Evolutionary conservation across 371 early-diverging fungal genomes (phyloP), one percentile per base, ranked within the genome.

Genomic region (Enteropsectra breve): DNA sequence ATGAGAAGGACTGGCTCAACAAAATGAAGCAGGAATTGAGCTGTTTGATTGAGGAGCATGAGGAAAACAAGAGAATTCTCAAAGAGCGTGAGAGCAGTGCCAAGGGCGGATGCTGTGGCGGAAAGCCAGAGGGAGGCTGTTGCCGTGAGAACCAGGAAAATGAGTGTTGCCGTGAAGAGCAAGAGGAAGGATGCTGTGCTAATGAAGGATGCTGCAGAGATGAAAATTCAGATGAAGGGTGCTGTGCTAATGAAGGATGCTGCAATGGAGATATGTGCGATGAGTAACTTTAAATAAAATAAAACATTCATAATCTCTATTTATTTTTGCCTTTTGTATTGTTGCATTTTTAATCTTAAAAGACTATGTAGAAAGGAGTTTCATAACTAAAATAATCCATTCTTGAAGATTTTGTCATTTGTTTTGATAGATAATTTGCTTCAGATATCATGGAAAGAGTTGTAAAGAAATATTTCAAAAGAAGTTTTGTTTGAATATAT

Each of bases 131-230:
- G 40, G 40, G n/a, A 38, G 8, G 11, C n/a, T 38, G 11, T n/a
- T 8, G n/a, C n/a, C 40, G n/a, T n/a, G 40, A 38, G 8, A 38
- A 8, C 8, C 40, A 38, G n/a, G 40, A 38, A 11, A n/a, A 8
- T n/a, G 8, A n/a, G 11, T 38, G 40, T 38, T 8, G 40, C 40
- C 8, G 40, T 38, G 11, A 38, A n/a, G 40, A 38, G n/a, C 11
- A n/a, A 38, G 52, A 52, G 52, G 52, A 24, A 15, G 24, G 24
- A 24, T 11, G 24, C 11, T 52, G 11, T 52, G 52, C 52, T 32
- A 52, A 52, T 11, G 52, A 11, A 32, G 24, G 52, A 11, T 11
- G 52, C 52, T 24, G 11, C 11, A 11, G 11, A 32, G 24, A 23
- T 24, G 15, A 32, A 24, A 28, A 32, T 11, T 11, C 11, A 15